Percentiles rank a stretch among this genome's conserved stretches.
Conservation (phyloP, 2,329 filamentous ascomycete genomes). For the Raffaelea deltoideospora region DNA sequence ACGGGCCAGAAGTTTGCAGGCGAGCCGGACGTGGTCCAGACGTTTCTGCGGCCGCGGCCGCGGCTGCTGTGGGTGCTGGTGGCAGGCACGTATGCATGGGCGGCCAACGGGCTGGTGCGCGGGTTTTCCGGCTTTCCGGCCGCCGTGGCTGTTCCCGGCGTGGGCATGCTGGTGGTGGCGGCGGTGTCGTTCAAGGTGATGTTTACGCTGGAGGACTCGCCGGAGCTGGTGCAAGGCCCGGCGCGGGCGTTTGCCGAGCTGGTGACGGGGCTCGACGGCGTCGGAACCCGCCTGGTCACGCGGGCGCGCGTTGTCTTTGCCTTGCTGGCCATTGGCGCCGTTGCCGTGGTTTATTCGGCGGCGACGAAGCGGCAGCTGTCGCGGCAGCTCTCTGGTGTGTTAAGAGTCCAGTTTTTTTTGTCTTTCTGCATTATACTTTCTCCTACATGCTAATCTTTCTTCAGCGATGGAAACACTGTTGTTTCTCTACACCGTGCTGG, state of each 20-base stretch:
- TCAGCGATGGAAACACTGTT: conserved; percentile 34
- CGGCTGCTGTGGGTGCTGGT: conserved; percentile 61
- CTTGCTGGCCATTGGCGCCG: conserved; percentile 24
- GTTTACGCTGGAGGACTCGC: conserved; percentile 77
- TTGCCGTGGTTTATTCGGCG: conserved; percentile 24
- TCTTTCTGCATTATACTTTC: too few species aligned
- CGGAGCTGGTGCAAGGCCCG: conserved; percentile 51
- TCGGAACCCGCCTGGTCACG: conserved; percentile 28
- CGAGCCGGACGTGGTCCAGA: conserved; percentile 71
- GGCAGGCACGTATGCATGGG: conserved; percentile 50
- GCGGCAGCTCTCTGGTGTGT: conserved; percentile 13
- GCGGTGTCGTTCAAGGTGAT: conserved; percentile 78
- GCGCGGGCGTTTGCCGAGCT: conserved; percentile 23
- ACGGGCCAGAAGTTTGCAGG: conserved; percentile 93
- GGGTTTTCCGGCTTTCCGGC: conserved; percentile 25
- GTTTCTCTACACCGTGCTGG: conserved; percentile 59
- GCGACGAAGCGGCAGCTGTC: conserved; percentile 14
- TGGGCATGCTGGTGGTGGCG: conserved; percentile 22
- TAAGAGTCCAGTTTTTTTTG: too few species aligned
- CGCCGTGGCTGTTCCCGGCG: conserved; percentile 21
- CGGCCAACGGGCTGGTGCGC: conserved; percentile 29
- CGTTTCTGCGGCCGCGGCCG: conserved; percentile 49
- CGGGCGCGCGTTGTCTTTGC: conserved; percentile 35
- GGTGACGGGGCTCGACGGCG: conserved; percentile 22
- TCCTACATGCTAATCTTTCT: not conserved